Percentiles rank a stretch among this genome's conserved stretches.
Conservation (phyloP, 2,329 filamentous ascomycete species). For the Colletotrichum sp. region DNA sequence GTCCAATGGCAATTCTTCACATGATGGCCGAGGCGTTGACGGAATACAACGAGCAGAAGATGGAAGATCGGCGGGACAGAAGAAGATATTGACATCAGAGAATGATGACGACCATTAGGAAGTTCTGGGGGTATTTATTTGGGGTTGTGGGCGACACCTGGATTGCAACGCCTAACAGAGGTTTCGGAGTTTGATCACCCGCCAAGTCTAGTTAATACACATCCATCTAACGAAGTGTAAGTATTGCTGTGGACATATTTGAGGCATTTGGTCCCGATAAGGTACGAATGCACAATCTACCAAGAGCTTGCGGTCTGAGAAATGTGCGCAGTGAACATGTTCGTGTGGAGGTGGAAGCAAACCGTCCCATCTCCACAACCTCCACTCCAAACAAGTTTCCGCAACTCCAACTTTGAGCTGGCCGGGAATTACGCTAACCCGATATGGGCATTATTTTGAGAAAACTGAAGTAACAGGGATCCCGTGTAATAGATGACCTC, state of each 20-base stretch:
- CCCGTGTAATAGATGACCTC: neutral
- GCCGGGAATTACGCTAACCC: neutral
- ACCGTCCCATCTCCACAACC: neutral
- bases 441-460: neutral
- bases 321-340: neutral
- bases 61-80: neutral
- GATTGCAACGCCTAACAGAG: neutral
- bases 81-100: neutral
- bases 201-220: neutral
- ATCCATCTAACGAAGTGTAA: neutral
- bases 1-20: neutral
- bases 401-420: neutral
- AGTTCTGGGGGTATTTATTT: neutral
- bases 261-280: rapidly evolving
- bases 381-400: neutral
- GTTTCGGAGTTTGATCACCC: neutral
- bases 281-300: neutral
- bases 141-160: neutral
- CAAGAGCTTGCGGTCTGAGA: neutral
- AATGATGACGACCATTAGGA: neutral
- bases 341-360: neutral
- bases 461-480: neutral
- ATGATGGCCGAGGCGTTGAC: neutral
- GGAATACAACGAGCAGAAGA: neutral
- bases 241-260: rapidly evolving